Evolutionary conservation across 2,329 filamentous ascomycete species (phyloP), one percentile per base, ranked within the genome.

Genomic region (Tolypocladium amazonense): DNA sequence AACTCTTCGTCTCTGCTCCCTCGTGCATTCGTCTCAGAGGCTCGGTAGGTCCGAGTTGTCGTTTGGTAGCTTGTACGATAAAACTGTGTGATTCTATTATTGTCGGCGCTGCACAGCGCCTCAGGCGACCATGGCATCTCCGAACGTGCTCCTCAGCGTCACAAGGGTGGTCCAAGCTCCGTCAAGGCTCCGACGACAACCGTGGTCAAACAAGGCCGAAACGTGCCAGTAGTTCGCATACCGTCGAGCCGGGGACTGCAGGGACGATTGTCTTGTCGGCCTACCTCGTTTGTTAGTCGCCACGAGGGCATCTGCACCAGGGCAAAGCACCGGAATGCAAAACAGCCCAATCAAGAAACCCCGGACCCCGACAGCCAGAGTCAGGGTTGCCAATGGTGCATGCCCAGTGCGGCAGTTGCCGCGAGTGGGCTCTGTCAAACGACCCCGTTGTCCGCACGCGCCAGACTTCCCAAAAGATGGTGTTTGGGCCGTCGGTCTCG

Each of bases 331-430:
- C 18, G 20, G 30, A 7, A 53, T 35, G 50, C 30, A 33, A 35
- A 53, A 53, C 50, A 14, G 18, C 50, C 50, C 18, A n/a, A n/a
- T 7, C 27, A 52, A 33, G 30, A 53, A 35, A 53, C 50, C 30
- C 50, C 27, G n/a, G 47, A 52, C 47, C 18, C 27, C 7, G 27
- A 23, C 14, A 30, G 25, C 25, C 45, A 50, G 23, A 7, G 39
- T n/a, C 20, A 43, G 45, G 45, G 45, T 27, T 18, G 23, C 23
- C 43, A 14, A 7, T 43, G 39, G 6, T 56, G n/a, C 33, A 27
- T 18, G 33, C 56, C 57, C 52, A 45, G 57, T 47, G 47, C 56
- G 59, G 59, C 59, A 61, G 59, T 58, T 59, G 35, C 53, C 59
- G 14, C 41, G 43, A 35, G 57, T 57, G 27, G 53, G 53, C 55